These are phyloP conservation scores for Stentor coeruleus DNA, from an alignment of 73 alveolate species.

Conservation along the genomic window DNA sequence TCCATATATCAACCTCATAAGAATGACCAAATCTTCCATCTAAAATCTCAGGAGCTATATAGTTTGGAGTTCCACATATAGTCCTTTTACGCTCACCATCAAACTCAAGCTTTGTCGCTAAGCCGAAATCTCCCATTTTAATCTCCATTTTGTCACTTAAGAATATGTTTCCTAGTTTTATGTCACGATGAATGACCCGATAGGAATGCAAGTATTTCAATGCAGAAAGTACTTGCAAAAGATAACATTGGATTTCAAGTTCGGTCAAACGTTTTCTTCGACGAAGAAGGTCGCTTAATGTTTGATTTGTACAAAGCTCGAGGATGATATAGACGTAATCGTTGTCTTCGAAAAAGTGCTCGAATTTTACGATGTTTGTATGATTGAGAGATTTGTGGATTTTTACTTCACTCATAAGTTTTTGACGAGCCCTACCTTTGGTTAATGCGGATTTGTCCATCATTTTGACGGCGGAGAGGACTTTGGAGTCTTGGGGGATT, in stretches of 20 bases:
- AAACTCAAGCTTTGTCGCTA: conserved; percentile 48
- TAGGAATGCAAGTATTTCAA: conserved; percentile 48
- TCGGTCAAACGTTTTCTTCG: conserved; percentile 45
- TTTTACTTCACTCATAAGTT: conserved; percentile 90
- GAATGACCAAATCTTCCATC: conserved; percentile 69
- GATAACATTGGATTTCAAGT: conserved; percentile 40
- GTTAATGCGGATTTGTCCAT: too few species aligned
- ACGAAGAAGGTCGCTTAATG: conserved; percentile 35
- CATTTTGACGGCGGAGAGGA: too few species aligned
- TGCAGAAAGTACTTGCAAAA: conserved; percentile 47
- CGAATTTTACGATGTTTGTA: conserved; percentile 85
- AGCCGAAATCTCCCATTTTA: conserved; percentile 71
- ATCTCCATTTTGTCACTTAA: conserved; percentile 61
- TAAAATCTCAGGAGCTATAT: conserved; percentile 83
- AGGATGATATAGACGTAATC: conserved; percentile 46
- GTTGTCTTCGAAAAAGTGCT: conserved; percentile 73
- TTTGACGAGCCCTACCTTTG: too few species aligned
- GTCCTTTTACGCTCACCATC: conserved; percentile 75
- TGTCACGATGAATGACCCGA: conserved; percentile 62
- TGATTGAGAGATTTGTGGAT: conserved; percentile 90
- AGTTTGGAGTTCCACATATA: conserved; percentile 78
- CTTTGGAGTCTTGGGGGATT: too few species aligned
- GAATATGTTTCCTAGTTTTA: conserved; percentile 66
- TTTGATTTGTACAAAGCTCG: conserved; percentile 52
- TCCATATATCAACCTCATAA: conserved; percentile 82